Base-by-base conservation (phyloP, 768 basidiomycete species). In the Plicaturopsis crispa region DNA sequence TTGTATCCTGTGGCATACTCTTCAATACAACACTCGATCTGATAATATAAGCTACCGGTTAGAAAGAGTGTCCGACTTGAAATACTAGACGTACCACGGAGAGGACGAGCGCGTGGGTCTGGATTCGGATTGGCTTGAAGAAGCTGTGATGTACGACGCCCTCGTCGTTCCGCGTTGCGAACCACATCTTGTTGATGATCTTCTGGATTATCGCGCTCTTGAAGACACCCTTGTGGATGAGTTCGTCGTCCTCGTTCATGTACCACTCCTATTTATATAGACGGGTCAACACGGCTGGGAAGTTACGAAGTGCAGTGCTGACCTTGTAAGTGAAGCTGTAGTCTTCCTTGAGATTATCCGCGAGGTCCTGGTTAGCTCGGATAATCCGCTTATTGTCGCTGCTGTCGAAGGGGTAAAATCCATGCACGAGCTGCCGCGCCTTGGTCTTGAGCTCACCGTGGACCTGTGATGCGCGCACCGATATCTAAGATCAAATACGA, bases 1-100 rank as follows among this genome's bases (percentile, higher is more conserved):
- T 38, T 43, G 3, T 42, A 14, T 8, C 44, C 42, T 6, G 42
- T 45, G 11, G 43, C 31, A 40, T 41, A 45, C 19, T 45, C 31
- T 4, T 45, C 44, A 7, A 45, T 45, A 37, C 42, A 43, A 17
- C 44, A 45, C 24, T 44, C 43, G 31, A 44, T 41, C 43, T 44
- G 24, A n/a, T 36, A 19, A 19, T 5, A 22, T 36, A 8, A 14
- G 19, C 8, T 10, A 34, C 8, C 10, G 6, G 23, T 19, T 22
- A 36, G 18, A 5, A 19, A 6, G 5, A 8, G 14, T 30, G n/a
- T 14, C 10, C 31, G 8, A 42, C 14, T 10, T 8, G 24, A 34
- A 35, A 35, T 17, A 24, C 18, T 17, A 19, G 33, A n/a, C 7
- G n/a, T 16, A 39, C 35, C 18, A 24, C 20, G 10, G 17, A 18